A percentile compares a stretch with the other conserved stretches of the same genome.
phyloP scores from a whole-genome alignment of 306 rosid genomes.

The Cucurbita argyrosperma region DNA sequence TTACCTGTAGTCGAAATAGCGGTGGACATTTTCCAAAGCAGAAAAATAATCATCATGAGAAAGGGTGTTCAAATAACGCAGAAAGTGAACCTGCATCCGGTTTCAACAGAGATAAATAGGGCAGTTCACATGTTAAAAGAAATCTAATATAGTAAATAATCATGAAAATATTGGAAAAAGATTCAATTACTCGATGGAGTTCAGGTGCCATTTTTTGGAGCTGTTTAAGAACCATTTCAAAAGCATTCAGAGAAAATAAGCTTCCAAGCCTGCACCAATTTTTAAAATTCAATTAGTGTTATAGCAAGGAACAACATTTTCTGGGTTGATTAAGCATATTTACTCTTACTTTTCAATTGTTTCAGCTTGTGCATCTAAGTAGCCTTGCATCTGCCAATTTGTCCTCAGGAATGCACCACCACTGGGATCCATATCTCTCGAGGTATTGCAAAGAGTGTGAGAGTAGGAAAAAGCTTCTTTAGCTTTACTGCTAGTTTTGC shows the following conservation, averaged over 20 bases:
- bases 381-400: conserved; percentile 90
- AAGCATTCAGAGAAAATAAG: conserved; percentile 53
- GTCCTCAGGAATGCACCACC: conserved; percentile 58
- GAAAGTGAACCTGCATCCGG: conserved; percentile 65
- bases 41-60: conserved; percentile 69
- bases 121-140: background rate
- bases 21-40: conserved; percentile 79
- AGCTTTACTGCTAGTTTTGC: conserved; percentile 36
- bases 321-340: background rate
- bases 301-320: background rate
- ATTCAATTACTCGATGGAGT: conserved; percentile 65
- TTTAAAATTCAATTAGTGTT: background rate
- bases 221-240: conserved; percentile 54
- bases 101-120: background rate
- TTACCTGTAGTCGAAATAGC: conserved; percentile 96
- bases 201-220: conserved; percentile 88
- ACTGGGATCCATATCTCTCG: conserved; percentile 33
- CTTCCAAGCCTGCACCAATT: conserved; percentile 47
- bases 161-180: background rate
- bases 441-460: conserved; percentile 30
- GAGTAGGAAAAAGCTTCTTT: conserved; percentile 42
- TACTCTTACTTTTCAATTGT: conserved; percentile 54
- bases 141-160: background rate
- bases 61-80: conserved; percentile 71
- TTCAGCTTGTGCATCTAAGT: conserved; percentile 86